Conservation (phyloP, 2,329 filamentous ascomycete species). For the Dendrostoma leiphaemia region DNA sequence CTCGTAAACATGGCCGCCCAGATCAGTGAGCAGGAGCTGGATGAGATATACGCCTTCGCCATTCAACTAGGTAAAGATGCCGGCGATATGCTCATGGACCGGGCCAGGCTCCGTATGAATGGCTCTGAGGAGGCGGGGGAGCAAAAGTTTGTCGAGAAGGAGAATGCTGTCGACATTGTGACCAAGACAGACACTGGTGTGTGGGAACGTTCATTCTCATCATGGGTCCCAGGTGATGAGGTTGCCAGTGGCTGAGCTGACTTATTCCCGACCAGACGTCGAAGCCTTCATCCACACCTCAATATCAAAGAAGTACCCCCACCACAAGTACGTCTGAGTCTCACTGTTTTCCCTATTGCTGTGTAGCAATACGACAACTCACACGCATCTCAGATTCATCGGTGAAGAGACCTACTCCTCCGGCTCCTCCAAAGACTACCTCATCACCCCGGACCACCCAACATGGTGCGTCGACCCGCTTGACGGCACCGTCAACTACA, state of each 20-base stretch:
- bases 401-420: constrained; percentile 76
- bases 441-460: constrained; percentile 56
- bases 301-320: constrained; percentile 60
- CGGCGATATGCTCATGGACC: constrained; percentile 64
- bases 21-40: constrained; percentile 45
- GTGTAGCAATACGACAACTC: not conserved
- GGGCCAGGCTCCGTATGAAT: constrained; percentile 54
- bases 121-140: constrained; percentile 27
- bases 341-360: not conserved
- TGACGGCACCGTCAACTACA: constrained; percentile 80
- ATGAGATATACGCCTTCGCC: constrained; percentile 68
- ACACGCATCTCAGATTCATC: constrained; percentile 58
- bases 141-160: constrained; percentile 59
- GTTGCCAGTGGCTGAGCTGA: no score
- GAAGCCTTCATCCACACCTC: constrained; percentile 66
- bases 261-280: constrained; percentile 50
- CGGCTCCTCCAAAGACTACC: constrained; percentile 64
- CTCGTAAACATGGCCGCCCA: not conserved
- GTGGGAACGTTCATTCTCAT: constrained; percentile 11
- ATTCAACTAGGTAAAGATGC: constrained; percentile 69
- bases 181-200: constrained; percentile 73
- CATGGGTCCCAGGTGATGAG: no score
- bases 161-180: constrained; percentile 74
- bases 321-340: constrained; percentile 55
- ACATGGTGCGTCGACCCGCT: constrained; percentile 79